These are phyloP conservation scores for Suzukiozyma palmioleophila DNA, from an alignment of 1,139 yeast genomes.

Conservation along the genomic window DNA sequence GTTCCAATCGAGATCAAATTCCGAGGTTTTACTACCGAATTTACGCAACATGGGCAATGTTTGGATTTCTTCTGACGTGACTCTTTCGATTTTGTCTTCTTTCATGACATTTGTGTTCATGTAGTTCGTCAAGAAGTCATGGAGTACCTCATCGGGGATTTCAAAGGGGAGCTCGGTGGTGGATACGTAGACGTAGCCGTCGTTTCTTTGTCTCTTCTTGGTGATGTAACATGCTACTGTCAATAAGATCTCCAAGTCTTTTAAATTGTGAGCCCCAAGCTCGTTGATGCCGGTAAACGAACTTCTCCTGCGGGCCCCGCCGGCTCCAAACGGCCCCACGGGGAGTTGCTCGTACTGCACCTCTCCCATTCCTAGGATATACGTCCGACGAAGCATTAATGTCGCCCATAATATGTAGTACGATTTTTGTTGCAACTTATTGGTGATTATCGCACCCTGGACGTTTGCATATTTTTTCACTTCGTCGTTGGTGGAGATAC, in stretches of 20 bases:
- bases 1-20: slow-evolving; percentile 38
- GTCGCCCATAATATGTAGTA: slow-evolving; percentile 34
- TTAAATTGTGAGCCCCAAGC: slow-evolving; percentile 39
- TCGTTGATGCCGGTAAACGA: slow-evolving; percentile 39
- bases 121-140: slow-evolving; percentile 36
- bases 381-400: slow-evolving; percentile 16
- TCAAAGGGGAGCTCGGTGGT: slow-evolving; percentile 32
- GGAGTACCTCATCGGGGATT: slow-evolving; percentile 33
- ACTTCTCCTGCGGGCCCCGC: slow-evolving; percentile 25
- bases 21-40: slow-evolving; percentile 25
- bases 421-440: slow-evolving; percentile 35
- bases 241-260: slow-evolving; percentile 36
- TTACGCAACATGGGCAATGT: slow-evolving; percentile 33
- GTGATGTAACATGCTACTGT: slow-evolving; percentile 30
- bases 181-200: slow-evolving; percentile 17
- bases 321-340: slow-evolving; percentile 15
- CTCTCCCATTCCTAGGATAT: slow-evolving; percentile 36
- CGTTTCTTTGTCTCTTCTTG: slow-evolving; percentile 16
- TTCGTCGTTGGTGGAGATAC: slow-evolving; percentile 4
- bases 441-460: slow-evolving; percentile 39
- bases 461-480: slow-evolving; percentile 17
- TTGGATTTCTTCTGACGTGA: slow-evolving; percentile 17
- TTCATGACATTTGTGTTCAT: slow-evolving; percentile 24
- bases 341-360: slow-evolving; percentile 19
- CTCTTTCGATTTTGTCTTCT: slow-evolving; percentile 18